Conservation (phyloP, 208 protist species). For the Vickermania ingenoplastis region DNA sequence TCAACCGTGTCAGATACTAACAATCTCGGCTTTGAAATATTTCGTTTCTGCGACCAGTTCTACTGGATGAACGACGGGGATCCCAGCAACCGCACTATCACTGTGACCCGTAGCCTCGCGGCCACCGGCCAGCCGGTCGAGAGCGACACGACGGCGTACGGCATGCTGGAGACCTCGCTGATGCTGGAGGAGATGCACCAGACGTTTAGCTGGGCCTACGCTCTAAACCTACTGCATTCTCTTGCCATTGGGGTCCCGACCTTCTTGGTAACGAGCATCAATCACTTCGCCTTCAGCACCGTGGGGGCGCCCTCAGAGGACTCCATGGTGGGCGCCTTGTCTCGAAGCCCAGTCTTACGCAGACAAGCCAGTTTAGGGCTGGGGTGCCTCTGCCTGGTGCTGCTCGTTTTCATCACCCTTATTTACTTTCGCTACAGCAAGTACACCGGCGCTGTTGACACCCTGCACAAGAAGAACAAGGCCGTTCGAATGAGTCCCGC, state of each 20-base stretch:
- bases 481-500: not conserved
- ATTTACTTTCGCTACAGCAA: constrained; percentile 9
- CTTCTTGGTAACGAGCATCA: no score
- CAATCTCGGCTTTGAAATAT: not conserved
- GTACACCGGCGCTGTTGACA: constrained; percentile 4
- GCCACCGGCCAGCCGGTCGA: no score
- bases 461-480: not conserved
- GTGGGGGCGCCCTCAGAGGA: not conserved
- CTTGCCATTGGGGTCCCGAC: no score
- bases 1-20: not conserved
- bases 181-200: no score
- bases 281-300: not conserved
- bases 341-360: not conserved
- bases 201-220: no score
- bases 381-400: constrained; percentile 7
- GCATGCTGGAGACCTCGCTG: no score
- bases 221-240: no score
- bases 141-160: no score
- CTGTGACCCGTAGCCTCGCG: no score
- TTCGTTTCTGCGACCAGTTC: not conserved
- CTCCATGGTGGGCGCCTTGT: not conserved
- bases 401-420: constrained; percentile 7
- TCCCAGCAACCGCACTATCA: no score
- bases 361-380: not conserved
- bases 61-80: no score